These are phyloP conservation scores for Kitagawia praeruptora DNA, from an alignment of 129 eudicot species.

Conservation along the genomic window DNA sequence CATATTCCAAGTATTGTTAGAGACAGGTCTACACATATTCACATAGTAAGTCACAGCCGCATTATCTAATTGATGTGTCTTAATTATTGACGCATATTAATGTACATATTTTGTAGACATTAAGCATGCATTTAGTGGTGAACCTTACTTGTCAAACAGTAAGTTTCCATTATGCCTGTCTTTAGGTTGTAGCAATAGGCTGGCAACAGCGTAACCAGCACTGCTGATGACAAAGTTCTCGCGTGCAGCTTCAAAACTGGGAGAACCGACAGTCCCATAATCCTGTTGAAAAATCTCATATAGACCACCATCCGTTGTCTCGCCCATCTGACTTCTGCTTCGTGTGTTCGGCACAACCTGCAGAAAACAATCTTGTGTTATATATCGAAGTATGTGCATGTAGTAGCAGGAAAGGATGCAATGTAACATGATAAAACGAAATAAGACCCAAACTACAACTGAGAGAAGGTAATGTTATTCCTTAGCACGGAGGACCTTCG, in stretches of 20 bases:
- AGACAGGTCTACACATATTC: background rate
- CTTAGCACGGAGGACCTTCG: background rate
- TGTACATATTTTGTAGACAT: constrained; percentile 1
- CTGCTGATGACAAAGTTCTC: constrained; percentile 88
- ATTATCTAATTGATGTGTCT: background rate
- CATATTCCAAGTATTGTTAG: background rate
- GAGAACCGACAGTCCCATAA: constrained; percentile 89
- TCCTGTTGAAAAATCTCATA: constrained; percentile 98
- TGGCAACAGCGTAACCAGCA: constrained; percentile 99
- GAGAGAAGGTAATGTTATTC: background rate
- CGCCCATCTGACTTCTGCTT: constrained; percentile 99
- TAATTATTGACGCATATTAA: background rate
- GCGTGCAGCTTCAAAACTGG: constrained; percentile 94
- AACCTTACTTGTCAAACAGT: constrained; percentile 75
- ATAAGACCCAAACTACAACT: background rate
- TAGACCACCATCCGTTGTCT: constrained; percentile 94
- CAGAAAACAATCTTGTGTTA: constrained; percentile 8
- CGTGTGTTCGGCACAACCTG: constrained; percentile 98
- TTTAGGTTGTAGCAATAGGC: constrained; percentile 95
- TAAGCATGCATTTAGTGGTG: background rate
- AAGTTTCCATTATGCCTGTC: constrained; percentile 99
- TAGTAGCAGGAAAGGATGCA: background rate
- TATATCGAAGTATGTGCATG: background rate
- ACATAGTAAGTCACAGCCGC: background rate
- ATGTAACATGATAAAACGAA: background rate